Evolutionary conservation across 495 filamentous ascomycete genomes (phyloP), one percentile per base, ranked within the genome.

Genomic region (Sabuloglossum arenarium): DNA sequence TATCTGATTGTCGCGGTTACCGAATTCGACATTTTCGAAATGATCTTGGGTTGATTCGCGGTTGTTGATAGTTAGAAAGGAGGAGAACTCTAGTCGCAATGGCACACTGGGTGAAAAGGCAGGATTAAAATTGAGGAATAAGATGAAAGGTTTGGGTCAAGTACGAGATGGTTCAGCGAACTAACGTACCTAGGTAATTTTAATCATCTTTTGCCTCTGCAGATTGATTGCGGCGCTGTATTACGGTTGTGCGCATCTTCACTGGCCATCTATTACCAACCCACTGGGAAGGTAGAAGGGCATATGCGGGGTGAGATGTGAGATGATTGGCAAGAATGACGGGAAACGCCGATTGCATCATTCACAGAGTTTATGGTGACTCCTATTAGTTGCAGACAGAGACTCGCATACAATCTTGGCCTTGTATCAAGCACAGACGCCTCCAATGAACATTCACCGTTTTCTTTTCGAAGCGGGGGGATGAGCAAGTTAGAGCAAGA

Each of bases 1-100:
- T 58, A 58, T 53, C 56, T 32, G 47, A 58, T 55, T 23, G 56
- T 24, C 1, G 47, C 49, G 14, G 28, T 30, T 37, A 55, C 30
- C 53, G 53, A 42, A 28, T 39, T 30, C 32, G 53, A 19, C 34
- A 39, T 39, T 16, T 6, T 39, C 34, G 34, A 39, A 39, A 16
- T 39, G 14, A 39, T 39, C 34, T 39, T 16, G 34, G 34, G 31
- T 16, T 43, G n/a, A 19, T 55, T 55, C 53, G 34, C 34, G 34
- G 34, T 39, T 39, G 29, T 55, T 43, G 16, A 39, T 28, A 23
- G 53, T 34, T 25, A 43, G 31, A 39, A 55, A 54, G 52, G 29
- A 8, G 52, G 14, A 32, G 24, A 54, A 39, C 34, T 39, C 5
- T 39, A 39, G 34, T 39, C 34, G 34, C 34, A 39, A 39, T 39